Conservation (phyloP, 768 basidiomycete species). For the Lentinula raphanica region DNA sequence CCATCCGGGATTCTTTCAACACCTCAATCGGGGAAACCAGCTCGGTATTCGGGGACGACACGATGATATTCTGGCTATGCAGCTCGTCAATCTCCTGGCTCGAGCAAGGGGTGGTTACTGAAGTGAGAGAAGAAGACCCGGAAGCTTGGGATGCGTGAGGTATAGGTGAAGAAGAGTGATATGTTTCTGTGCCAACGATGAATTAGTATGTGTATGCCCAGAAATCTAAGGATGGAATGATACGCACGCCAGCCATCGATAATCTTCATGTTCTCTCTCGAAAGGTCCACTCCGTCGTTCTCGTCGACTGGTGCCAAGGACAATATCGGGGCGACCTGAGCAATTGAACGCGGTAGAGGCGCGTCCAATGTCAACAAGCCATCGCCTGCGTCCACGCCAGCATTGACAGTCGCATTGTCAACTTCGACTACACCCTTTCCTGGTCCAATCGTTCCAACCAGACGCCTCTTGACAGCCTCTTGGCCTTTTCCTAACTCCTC, state of each 20-base stretch:
- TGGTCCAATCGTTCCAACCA: neutral
- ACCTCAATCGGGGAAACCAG: constrained; percentile 33
- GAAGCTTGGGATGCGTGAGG: constrained; percentile 15
- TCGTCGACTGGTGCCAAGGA: constrained; percentile 16
- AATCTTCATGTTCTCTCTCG: constrained; percentile 48
- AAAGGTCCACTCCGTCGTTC: constrained; percentile 37
- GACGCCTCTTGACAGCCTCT: neutral
- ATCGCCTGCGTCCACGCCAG: neutral
- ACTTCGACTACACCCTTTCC: no score
- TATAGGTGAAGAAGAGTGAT: constrained; percentile 30
- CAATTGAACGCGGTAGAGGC: neutral
- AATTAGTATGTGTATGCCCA: neutral
- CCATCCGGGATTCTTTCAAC: constrained; percentile 43
- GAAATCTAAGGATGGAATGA: neutral
- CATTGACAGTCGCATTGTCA: no score
- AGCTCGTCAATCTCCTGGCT: constrained; percentile 40
- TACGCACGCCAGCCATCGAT: constrained; percentile 66
- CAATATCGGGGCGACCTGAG: neutral
- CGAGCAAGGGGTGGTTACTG: constrained; percentile 25
- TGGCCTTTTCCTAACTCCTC: no score
- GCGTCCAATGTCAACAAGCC: neutral
- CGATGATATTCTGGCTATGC: constrained; percentile 31
- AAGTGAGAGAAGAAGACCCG: neutral
- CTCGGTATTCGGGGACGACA: constrained; percentile 44
- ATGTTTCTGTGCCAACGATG: constrained; percentile 21